Evolutionary conservation across 2,329 filamentous ascomycete species (phyloP).

Genomic region (Fusarium graminum): DNA sequence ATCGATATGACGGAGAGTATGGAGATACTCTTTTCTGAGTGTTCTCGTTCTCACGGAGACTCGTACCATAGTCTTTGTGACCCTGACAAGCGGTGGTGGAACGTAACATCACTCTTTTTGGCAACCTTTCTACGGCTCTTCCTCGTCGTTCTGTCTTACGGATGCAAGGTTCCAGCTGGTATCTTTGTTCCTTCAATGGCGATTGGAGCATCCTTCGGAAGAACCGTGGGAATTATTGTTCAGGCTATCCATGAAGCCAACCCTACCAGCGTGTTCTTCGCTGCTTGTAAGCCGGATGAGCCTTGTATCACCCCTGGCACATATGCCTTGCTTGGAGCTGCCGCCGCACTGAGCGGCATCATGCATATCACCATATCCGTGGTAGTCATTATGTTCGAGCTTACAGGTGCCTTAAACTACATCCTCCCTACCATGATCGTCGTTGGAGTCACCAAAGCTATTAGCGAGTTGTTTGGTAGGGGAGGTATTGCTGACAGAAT

Average conservation of each 20-base stretch:
- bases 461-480: slow-evolving; percentile 91
- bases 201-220: slow-evolving; percentile 91
- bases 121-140: slow-evolving; percentile 86
- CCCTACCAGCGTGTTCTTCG: slow-evolving; percentile 86
- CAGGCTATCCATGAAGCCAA: slow-evolving; percentile 88
- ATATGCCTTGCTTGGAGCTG: slow-evolving; percentile 95
- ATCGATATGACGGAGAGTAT: slow-evolving; percentile 99
- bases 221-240: slow-evolving; percentile 94
- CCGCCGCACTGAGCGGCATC: slow-evolving; percentile 90
- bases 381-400: slow-evolving; percentile 99
- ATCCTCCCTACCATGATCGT: slow-evolving; percentile 99
- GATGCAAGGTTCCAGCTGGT: slow-evolving; percentile 96
- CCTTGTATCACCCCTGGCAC: slow-evolving; percentile 98
- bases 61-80: slow-evolving; percentile 94
- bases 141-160: slow-evolving; percentile 94
- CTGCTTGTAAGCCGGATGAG: slow-evolving; percentile 88
- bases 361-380: slow-evolving; percentile 99
- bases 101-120: slow-evolving; percentile 80
- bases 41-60: slow-evolving; percentile 88
- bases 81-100: slow-evolving; percentile 77
- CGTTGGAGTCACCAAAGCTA: slow-evolving; percentile 94
- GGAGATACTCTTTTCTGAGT: slow-evolving; percentile 97
- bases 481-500: slow-evolving; percentile 97
- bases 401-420: slow-evolving; percentile 96
- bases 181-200: slow-evolving; percentile 99